Evolutionary conservation across 1,139 yeast genomes (phyloP).

Genomic region (Taphrina betulina): DNA sequence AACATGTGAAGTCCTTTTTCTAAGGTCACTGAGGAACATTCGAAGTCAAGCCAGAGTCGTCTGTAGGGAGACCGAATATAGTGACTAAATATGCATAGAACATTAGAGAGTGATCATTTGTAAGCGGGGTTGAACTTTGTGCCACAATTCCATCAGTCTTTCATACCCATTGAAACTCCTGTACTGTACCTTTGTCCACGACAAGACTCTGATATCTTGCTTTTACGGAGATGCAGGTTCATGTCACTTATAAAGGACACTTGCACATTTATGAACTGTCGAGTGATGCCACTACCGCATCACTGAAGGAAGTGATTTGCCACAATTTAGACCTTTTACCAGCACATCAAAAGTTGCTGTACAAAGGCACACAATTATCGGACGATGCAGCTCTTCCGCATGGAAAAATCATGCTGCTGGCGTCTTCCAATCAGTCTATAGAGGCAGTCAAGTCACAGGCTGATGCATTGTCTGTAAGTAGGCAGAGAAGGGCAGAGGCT

Average conservation of each 20-base stretch:
- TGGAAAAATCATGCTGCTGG: conserved; percentile 20
- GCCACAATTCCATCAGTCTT: too few relatives aligned
- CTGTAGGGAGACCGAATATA: too few relatives aligned
- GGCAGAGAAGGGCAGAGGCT: not conserved
- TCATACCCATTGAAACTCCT: too few relatives aligned
- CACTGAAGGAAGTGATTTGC: conserved; percentile 10
- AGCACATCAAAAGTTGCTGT: conserved; percentile 45
- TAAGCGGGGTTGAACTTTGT: too few relatives aligned
- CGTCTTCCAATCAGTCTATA: conserved; percentile 11
- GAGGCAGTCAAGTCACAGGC: conserved; percentile 8
- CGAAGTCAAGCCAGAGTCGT: too few relatives aligned
- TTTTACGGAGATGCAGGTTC: conserved; percentile 11
- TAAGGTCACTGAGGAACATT: too few relatives aligned
- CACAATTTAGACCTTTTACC: not conserved
- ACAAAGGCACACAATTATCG: conserved; percentile 54
- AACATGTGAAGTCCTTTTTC: too few relatives aligned
- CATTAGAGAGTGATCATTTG: too few relatives aligned
- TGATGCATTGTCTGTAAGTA: not conserved
- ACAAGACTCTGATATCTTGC: too few relatives aligned
- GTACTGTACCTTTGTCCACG: too few relatives aligned
- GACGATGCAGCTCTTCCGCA: conserved; percentile 2
- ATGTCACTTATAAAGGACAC: conserved; percentile 3
- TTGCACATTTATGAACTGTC: not conserved
- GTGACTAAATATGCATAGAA: too few relatives aligned
- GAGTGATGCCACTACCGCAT: not conserved